phyloP scores from a whole-genome alignment of 176 grass and related monocot species.

The Oryza nivara region DNA sequence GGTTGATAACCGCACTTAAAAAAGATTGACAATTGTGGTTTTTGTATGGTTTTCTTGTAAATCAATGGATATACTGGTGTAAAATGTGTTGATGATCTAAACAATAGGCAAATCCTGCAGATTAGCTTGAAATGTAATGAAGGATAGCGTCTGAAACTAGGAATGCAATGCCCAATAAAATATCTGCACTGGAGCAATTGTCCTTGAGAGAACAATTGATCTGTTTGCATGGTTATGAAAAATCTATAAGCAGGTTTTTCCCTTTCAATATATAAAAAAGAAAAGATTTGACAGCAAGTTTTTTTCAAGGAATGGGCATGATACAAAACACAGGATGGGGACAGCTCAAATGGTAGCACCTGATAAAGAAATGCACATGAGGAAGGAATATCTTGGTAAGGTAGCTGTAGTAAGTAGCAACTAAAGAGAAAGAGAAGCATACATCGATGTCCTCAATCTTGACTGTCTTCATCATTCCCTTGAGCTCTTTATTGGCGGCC shows the following conservation, averaged over 20 bases:
- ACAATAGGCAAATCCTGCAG: neutral
- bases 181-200: too few relatives aligned
- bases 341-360: neutral
- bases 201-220: too few relatives aligned
- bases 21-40: neutral
- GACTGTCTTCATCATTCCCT: slow-evolving; percentile 97
- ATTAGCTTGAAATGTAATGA: neutral
- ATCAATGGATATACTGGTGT: neutral
- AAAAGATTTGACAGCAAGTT: neutral
- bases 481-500: slow-evolving; percentile 91
- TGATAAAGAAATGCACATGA: neutral
- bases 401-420: neutral
- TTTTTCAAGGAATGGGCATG: neutral
- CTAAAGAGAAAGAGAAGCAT: slow-evolving; percentile 23
- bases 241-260: too few relatives aligned
- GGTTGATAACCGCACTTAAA: neutral
- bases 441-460: slow-evolving; percentile 96
- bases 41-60: slow-evolving; percentile 1
- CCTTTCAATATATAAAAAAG: too few relatives aligned
- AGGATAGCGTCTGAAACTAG: neutral
- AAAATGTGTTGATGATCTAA: neutral
- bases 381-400: neutral
- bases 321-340: neutral
- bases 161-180: neutral
- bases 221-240: too few relatives aligned